Evolutionary conservation across 148 eudicot genomes (phyloP).

Genomic region (Tetragonia tetragonoides): DNA sequence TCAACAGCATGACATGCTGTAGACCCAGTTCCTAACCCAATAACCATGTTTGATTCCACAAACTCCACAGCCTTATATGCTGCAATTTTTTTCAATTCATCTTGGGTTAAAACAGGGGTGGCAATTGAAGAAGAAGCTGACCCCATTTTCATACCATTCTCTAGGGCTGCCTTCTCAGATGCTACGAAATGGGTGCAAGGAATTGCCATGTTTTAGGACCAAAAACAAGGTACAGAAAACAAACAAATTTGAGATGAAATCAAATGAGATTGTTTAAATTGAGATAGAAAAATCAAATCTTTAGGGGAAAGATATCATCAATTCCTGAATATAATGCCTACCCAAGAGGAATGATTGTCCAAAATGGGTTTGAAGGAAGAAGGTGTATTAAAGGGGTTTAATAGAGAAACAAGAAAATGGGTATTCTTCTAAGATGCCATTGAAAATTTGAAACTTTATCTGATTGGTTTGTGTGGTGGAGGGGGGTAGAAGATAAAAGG

Average conservation of each 20-base stretch:
- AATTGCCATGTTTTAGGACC: constrained; percentile 40
- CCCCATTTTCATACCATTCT: constrained; percentile 29
- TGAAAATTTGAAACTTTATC: not conserved
- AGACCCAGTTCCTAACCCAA: constrained; percentile 85
- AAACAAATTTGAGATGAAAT: not conserved
- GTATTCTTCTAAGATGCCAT: not conserved
- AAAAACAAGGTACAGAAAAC: not conserved
- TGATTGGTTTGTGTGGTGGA: constrained; percentile 12
- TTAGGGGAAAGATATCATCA: not conserved
- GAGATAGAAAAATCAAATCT: not conserved
- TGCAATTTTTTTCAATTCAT: constrained; percentile 76
- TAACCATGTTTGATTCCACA: constrained; percentile 76
- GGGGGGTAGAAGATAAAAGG: not conserved
- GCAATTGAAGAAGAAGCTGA: constrained; percentile 21
- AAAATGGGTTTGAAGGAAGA: not conserved
- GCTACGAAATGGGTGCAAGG: constrained; percentile 48
- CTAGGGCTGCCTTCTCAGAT: constrained; percentile 34
- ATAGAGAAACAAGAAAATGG: not conserved
- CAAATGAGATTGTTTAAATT: too few species aligned
- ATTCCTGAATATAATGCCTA: not conserved
- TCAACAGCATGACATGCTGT: constrained; percentile 77
- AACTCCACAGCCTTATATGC: constrained; percentile 85
- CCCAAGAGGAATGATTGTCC: not conserved
- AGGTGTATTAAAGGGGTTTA: not conserved
- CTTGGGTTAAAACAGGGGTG: constrained; percentile 52